Percentiles rank a stretch among this genome's conserved stretches.
Evolutionary conservation across 306 rosid species (phyloP).

Genomic region (Casuarina cunninghamiana): DNA sequence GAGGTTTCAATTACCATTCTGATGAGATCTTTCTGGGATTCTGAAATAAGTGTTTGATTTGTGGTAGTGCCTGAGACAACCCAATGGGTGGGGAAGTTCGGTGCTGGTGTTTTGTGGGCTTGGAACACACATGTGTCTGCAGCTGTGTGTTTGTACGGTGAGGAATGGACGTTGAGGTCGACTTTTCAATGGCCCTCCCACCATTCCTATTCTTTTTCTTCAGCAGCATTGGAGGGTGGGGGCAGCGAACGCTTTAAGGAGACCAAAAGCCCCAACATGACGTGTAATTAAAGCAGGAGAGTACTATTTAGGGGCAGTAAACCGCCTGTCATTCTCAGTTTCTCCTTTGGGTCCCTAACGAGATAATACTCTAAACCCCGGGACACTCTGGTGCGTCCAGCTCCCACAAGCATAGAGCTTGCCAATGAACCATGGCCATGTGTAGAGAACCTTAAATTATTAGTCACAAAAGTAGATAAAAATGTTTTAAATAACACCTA

Average conservation of each 20-base stretch:
- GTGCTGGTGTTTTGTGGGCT: slow-evolving; percentile 4
- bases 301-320: neutral
- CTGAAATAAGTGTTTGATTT: slow-evolving; percentile 5
- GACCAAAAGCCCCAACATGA: slow-evolving; percentile 29
- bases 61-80: slow-evolving; percentile 31
- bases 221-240: neutral
- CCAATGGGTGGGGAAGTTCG: neutral
- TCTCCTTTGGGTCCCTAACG: too few species aligned
- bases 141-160: slow-evolving; percentile 6
- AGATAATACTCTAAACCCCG: too few species aligned
- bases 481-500: too few species aligned
- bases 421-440: too few species aligned
- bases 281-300: neutral
- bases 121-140: neutral
- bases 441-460: too few species aligned
- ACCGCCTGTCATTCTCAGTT: too few species aligned
- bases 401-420: too few species aligned
- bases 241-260: slow-evolving; percentile 32
- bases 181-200: slow-evolving; percentile 1
- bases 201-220: neutral
- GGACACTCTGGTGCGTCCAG: too few species aligned
- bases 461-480: too few species aligned
- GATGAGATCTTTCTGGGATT: neutral
- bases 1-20: neutral
- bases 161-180: neutral